Base-by-base conservation (phyloP, 2,329 filamentous ascomycete genomes). In the Verticillium dahliae region DNA sequence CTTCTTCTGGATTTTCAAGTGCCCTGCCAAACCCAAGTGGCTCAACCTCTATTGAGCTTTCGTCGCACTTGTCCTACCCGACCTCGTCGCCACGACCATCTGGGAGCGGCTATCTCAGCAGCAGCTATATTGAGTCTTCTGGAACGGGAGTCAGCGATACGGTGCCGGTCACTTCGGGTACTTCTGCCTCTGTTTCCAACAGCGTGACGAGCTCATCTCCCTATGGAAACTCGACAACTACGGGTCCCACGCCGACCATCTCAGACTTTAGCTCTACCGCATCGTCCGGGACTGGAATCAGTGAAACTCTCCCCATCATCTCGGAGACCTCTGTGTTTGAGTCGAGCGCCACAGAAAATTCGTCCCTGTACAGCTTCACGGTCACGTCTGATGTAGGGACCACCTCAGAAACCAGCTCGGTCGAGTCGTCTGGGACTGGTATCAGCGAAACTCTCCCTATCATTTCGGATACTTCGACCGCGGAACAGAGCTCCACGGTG, bases 1-100 rank as follows among this genome's bases (percentile, higher is more conserved):
- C 38, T 1, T 33, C 18, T 3, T 58, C 27, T 11, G 45, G 27
- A 3, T 1, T 45, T 18, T 58, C 57, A 11, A 41, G 38, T 13
- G 57, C 60, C 2, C 35, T 61, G 2, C 60, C 61, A 4, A 63
- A 54, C 2, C 15, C 39, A 4, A 38, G 34, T 3, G 34, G 57
- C 1, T 57, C n/a, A 4, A 27, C 50, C 22, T 63, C 59, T 13
- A 60, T 64, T n/a, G 52, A 39, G 2, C 59, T 65, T 18, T 65
- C 63, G 1, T 57, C 62, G 14, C 57, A 54, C 2, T 54, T 65
- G 18, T 50, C 56, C 14, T 65, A 64, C 18, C 41, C 52, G 6
- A 64, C 62, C 1, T 62, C 62, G 4, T 22, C 45, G 45, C 45
- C 45, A 11, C n/a, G 22, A 13, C 18, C 45, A 10, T 52, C 45